phyloP scores from a whole-genome alignment of 1,284 basidiomycete genomes.

The Cutaneotrichosporon dermatis region DNA sequence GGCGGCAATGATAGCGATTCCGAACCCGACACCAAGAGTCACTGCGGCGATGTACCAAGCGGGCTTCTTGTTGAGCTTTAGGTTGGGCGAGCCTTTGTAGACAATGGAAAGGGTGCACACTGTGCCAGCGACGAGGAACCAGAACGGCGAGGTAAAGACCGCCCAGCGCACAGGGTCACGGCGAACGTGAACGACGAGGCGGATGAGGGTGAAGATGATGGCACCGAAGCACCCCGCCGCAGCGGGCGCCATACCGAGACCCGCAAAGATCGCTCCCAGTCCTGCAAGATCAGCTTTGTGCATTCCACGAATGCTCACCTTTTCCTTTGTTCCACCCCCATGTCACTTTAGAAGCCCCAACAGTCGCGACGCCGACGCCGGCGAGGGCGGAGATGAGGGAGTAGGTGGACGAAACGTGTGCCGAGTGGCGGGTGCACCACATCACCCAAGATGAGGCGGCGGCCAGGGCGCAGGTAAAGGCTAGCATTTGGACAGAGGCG shows the following conservation, averaged over 20 bases:
- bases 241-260: slow-evolving; percentile 46
- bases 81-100: slow-evolving; percentile 51
- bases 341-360: slow-evolving; percentile 46
- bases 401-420: slow-evolving; percentile 52
- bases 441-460: slow-evolving; percentile 50
- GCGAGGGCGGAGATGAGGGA: slow-evolving; percentile 51
- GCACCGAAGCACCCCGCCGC: slow-evolving; percentile 48
- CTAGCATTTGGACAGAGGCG: slow-evolving; percentile 52
- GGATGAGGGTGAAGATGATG: slow-evolving; percentile 49
- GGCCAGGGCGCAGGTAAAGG: slow-evolving; percentile 50
- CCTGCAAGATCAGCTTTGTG: too few relatives aligned
- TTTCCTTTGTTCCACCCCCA: slow-evolving; percentile 57
- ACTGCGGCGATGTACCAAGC: slow-evolving; percentile 41
- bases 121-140: slow-evolving; percentile 49
- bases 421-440: slow-evolving; percentile 49
- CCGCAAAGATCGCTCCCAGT: slow-evolving; percentile 51
- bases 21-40: slow-evolving; percentile 47
- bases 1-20: slow-evolving; percentile 42
- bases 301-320: too few relatives aligned
- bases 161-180: slow-evolving; percentile 46
- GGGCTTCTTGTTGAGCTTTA: slow-evolving; percentile 47
- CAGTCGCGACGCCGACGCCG: slow-evolving; percentile 53
- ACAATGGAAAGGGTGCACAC: slow-evolving; percentile 47
- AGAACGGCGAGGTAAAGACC: slow-evolving; percentile 49
- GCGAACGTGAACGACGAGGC: slow-evolving; percentile 47